phyloP scores from a whole-genome alignment of 2,329 filamentous ascomycete species.

The Fusarium pseudograminearum region DNA sequence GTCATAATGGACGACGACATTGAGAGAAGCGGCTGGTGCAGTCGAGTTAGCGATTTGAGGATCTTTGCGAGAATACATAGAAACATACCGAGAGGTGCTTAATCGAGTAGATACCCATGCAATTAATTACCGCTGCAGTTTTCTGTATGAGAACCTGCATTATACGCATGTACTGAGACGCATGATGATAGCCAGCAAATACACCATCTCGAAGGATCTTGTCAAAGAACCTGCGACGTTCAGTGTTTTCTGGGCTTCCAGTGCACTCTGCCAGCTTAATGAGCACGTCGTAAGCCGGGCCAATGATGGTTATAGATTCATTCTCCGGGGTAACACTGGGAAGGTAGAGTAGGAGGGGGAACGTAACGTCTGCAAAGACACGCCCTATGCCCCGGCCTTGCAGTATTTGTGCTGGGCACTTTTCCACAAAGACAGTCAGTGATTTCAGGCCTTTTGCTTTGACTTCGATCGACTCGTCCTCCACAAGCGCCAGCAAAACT shows the following conservation, averaged over 20 bases:
- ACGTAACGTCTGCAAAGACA: slow-evolving; percentile 76
- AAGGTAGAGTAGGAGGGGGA: slow-evolving; percentile 80
- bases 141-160: slow-evolving; percentile 67
- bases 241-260: slow-evolving; percentile 40
- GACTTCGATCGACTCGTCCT: slow-evolving; percentile 68
- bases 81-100: slow-evolving; percentile 73
- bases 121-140: slow-evolving; percentile 62
- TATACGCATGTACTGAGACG: slow-evolving; percentile 68
- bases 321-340: slow-evolving; percentile 80
- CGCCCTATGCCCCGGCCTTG: slow-evolving; percentile 71
- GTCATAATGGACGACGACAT: slow-evolving; percentile 73
- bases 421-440: slow-evolving; percentile 66
- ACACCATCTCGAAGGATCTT: slow-evolving; percentile 68
- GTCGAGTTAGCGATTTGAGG: slow-evolving; percentile 20
- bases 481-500: slow-evolving; percentile 75
- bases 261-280: slow-evolving; percentile 63
- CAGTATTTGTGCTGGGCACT: slow-evolving; percentile 66
- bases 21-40: slow-evolving; percentile 71
- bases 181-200: slow-evolving; percentile 67
- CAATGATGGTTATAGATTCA: slow-evolving; percentile 75
- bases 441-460: slow-evolving; percentile 68
- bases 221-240: slow-evolving; percentile 61
- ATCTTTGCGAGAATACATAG: background rate
- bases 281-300: slow-evolving; percentile 74
- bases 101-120: slow-evolving; percentile 71